Evolutionary conservation across 2,329 filamentous ascomycete species (phyloP), one percentile per base, ranked within the genome.

Genomic region (Madurella mycetomatis): DNA sequence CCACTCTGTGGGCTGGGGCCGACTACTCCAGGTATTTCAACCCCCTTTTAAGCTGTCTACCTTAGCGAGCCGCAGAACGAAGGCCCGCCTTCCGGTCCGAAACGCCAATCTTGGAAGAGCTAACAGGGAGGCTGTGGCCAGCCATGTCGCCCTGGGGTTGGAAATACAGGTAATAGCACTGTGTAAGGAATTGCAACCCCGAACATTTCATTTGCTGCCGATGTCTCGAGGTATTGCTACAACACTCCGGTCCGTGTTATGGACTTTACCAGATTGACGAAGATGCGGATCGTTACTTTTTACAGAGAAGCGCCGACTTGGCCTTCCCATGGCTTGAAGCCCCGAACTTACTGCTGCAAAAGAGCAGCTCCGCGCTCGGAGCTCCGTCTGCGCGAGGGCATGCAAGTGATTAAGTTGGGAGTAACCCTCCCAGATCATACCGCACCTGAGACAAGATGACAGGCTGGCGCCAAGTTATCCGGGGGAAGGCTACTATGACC

Each of bases 291-390:
- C 57, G 31, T 54, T 57, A 18, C 57, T 57, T 5, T 15, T 55
- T 51, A 11, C 47, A 48, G 57, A 53, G 42, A 57, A 52, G 40
- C 49, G 55, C 57, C 55, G 57, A 53, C 57, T 60, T 55, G 57
- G 57, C 55, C 47, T 55, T 46, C 53, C 51, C 51, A 53, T 44
- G 17, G 18, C 39, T 31, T 37, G 30, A 49, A 31, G 19, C 17
- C 17, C 18, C 43, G 40, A 41, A n/a, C n/a, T n/a, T n/a, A n/a
- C n/a, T n/a, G n/a, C 42, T 30, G n/a, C 13, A 11, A 13, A 19
- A 44, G 9, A 17, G 5, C 41, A 15, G 37, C 47, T 56, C 54
- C 54, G 54, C 15, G 45, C 19, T 56, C 54, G 54, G 54, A 53
- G 39, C n/a, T 53, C 54, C 46, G 50, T 30, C 49, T 39, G 47